These are phyloP conservation scores for Trichoderma reesei DNA, from an alignment of 495 filamentous ascomycete species.

Conservation along the genomic window DNA sequence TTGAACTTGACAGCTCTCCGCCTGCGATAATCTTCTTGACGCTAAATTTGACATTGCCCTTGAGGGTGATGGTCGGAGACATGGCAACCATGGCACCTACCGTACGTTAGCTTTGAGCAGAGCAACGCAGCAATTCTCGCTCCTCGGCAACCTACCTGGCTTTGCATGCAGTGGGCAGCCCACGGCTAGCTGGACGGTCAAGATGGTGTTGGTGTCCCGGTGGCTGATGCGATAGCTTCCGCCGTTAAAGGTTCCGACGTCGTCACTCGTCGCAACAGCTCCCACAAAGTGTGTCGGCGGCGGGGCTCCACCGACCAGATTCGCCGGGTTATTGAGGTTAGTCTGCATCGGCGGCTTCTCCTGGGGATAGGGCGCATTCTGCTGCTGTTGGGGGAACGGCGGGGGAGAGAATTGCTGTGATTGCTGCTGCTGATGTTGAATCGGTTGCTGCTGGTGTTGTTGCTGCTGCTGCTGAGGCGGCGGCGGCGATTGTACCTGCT, in stretches of 20 bases:
- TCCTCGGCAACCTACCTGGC: conserved; percentile 48
- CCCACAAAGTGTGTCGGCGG: conserved; percentile 46
- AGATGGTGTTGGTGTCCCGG: conserved; percentile 76
- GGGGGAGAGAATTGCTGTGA: conserved; percentile 24
- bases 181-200: conserved; percentile 83
- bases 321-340: conserved; percentile 19
- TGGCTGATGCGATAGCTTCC: conserved; percentile 91
- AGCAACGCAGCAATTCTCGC: background rate
- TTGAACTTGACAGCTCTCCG: conserved; percentile 69
- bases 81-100: conserved; percentile 79
- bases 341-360: conserved; percentile 18
- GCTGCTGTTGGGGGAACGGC: conserved; percentile 24
- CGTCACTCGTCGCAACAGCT: conserved; percentile 54
- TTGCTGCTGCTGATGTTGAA: conserved; percentile 16
- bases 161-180: conserved; percentile 76
- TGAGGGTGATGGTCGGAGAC: conserved; percentile 76
- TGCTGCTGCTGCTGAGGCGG: conserved; percentile 22
- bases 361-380: conserved; percentile 21
- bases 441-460: conserved; percentile 18
- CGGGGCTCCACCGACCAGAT: conserved; percentile 25
- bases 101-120: conserved; percentile 24
- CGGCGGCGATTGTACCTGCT: conserved; percentile 11
- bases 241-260: conserved; percentile 90
- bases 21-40: conserved; percentile 78
- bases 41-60: conserved; percentile 69